Evolutionary conservation across 2,329 filamentous ascomycete genomes (phyloP), one percentile per base, ranked within the genome.

Genomic region (Fusarium marasasianum): DNA sequence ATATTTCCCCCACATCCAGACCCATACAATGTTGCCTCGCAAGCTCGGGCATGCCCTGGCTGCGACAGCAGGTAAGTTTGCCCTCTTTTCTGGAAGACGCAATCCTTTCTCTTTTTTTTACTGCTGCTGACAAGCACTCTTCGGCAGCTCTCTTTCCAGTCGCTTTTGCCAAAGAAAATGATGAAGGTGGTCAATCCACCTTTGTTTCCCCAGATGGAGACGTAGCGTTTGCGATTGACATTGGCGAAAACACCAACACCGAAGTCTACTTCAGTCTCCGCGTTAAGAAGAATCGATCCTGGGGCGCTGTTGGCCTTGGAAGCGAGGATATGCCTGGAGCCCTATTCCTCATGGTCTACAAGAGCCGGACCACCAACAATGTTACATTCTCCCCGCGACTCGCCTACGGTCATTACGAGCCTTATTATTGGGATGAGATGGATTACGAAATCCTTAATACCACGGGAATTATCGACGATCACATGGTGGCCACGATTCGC

Each of bases 331-430:
- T 90, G 86, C 80, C 82, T 7, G 84, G 86, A 56, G 82, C 88
- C 13, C 82, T 91, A 31, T 86, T 89, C 65, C 84, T 90, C 50
- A 84, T 91, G 76, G 80, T 86, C n/a, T 91, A 91, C 81, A 80
- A 83, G 51, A 86, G 85, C 63, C 78, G 80, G 9, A 81, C 81
- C 11, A 84, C 83, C 60, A 79, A 84, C 59, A 87, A 87, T 71
- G 84, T 90, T 63, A 91, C 88, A 33, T 83, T 91, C 64, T 90
- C 87, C 33, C 87, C 89, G 5, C 88, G 89, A 57, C 77, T 87
- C 38, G 82, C 85, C 41, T 81, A 83, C 58, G 86, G 85, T 50
- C 82, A 90, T 73, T 84, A 83, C 73, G 89, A 91, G 77, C 89
- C 89, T 15, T 78, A 80, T 20, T 85, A 85, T 79, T 83, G 83